A percentile compares a stretch with the other conserved stretches of the same genome.
phyloP scores from a whole-genome alignment of 495 filamentous ascomycete genomes.

The Astrothelium macrocarpum region DNA sequence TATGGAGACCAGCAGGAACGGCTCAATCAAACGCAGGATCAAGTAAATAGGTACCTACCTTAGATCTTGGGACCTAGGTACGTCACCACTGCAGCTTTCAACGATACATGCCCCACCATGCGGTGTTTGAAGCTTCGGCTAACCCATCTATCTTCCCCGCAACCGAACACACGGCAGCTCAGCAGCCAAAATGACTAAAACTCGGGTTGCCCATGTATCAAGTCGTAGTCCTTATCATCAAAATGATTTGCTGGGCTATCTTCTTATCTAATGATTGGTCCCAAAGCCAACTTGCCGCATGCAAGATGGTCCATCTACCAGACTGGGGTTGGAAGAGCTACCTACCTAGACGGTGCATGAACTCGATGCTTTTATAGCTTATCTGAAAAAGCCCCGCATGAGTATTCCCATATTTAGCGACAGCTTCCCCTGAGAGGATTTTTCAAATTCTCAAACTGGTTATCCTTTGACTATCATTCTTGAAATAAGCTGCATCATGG shows the following conservation, averaged over 20 bases:
- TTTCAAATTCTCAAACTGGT: not conserved
- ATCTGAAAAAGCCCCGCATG: constrained; percentile 3
- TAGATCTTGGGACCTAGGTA: no score
- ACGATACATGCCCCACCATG: constrained; percentile 3
- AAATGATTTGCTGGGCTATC: not conserved
- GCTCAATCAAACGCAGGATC: no score
- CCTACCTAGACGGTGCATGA: constrained; percentile 5
- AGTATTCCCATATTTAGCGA: not conserved
- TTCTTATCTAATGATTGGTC: not conserved
- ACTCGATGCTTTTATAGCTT: not conserved
- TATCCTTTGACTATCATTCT: not conserved
- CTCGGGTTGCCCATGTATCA: not conserved
- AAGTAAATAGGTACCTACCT: no score
- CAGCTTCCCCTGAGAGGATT: not conserved
- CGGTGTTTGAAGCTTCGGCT: not conserved
- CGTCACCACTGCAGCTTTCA: not conserved
- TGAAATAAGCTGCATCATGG: constrained; percentile 19
- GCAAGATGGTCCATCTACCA: not conserved
- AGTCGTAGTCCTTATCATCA: not conserved
- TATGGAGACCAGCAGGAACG: no score
- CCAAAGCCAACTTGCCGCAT: not conserved
- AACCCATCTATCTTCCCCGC: not conserved
- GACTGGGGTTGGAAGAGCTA: not conserved
- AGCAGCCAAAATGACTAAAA: not conserved
- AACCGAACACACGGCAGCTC: not conserved